Evolutionary conservation across 768 basidiomycete species (phyloP), one percentile per base, ranked within the genome.

Genomic region (Lactifluus echinatus): DNA sequence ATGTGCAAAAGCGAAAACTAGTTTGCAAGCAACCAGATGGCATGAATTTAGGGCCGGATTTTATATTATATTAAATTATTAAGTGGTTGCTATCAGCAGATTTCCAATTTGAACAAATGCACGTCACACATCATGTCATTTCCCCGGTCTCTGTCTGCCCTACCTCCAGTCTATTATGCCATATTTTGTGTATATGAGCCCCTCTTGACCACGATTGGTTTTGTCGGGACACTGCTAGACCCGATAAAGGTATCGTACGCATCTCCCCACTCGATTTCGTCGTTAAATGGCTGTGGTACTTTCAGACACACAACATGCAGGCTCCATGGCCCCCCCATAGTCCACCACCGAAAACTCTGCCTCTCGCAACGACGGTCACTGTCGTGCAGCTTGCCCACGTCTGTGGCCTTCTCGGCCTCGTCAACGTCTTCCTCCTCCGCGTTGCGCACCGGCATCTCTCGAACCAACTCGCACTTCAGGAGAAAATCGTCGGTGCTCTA

Each of bases 171-270:
- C 58, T 90, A 90, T 71, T 89, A 82, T 70, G 76, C 80, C 43
- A 74, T 85, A 60, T 90, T 90, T 65, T 85, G 81, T 26, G 74
- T 81, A 53, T 89, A 85, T 66, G 88, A 90, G 69, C 88, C 88
- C 0, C 74, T 81, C 26, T 70, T 90, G 55, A 81, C 84, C 19
- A 69, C 75, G 21, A 65, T 79, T 43, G 87, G 88, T 33, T 81
- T 87, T 67, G 60, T 88, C 42, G 87, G 87, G 4, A 74, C 87
- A 2, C 66, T 84, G 19, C 70, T 78, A 33, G 82, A 87, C 69
- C 88, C 86, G 15, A 76, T 79, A 69, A 72, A 76, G 63, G 85
- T 83, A 72, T 15, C 69, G 79, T 66, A 28, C 29, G n/a, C n/a
- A n/a, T 31, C 31, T 31, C 31, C 31, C 5, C 31, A 10, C 10